Evolutionary conservation across 768 basidiomycete species (phyloP).

Genomic region (Macrolepiota fuliginosa): DNA sequence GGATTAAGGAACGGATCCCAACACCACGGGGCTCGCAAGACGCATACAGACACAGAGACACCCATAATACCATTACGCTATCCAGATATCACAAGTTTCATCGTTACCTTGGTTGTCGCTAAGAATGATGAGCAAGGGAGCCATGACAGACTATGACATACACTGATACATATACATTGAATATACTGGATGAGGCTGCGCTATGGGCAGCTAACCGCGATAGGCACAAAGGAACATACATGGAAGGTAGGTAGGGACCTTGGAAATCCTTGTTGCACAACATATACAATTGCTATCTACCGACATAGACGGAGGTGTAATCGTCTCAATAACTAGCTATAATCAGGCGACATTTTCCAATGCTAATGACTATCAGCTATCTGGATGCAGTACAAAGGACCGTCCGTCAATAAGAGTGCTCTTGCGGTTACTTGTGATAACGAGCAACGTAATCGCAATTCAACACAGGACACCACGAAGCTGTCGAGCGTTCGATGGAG

Average conservation of each 20-base stretch:
- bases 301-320: neutral
- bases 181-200: neutral
- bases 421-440: neutral
- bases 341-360: neutral
- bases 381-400: neutral
- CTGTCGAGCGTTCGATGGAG: slow-evolving; percentile 48
- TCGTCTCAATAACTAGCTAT: neutral
- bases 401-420: neutral
- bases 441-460: slow-evolving; percentile 14
- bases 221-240: neutral
- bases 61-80: slow-evolving; percentile 4
- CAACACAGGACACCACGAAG: slow-evolving; percentile 22
- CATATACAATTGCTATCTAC: neutral
- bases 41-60: neutral
- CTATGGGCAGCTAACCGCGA: neutral
- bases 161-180: neutral
- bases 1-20: slow-evolving; percentile 8
- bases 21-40: neutral
- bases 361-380: neutral
- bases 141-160: neutral
- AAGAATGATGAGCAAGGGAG: slow-evolving; percentile 7
- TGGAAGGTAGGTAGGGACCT: neutral
- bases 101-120: neutral
- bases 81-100: neutral
- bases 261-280: neutral